Percentiles rank a stretch among this genome's conserved stretches.
Evolutionary conservation across 352 stramenopile genomes (phyloP).

Genomic region (Globisporangium camurandrum): DNA sequence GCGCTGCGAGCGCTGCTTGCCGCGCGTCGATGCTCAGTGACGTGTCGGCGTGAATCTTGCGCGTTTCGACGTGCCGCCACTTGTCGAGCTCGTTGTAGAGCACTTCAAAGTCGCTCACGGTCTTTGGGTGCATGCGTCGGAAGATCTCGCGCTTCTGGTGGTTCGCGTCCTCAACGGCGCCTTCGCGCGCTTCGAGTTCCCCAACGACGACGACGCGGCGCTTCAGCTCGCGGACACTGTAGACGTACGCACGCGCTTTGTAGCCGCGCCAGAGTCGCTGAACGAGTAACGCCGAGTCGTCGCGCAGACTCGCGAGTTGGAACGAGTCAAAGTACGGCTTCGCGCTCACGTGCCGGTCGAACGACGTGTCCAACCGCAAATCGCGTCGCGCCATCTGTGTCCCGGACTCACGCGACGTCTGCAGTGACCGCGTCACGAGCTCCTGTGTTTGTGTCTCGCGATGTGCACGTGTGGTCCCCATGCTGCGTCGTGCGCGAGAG

Average conservation of each 20-base stretch:
- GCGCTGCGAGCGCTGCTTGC: conserved; percentile 41
- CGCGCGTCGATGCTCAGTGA: conserved; percentile 21
- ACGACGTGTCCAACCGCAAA: conserved; percentile 53
- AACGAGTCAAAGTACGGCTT: conserved; percentile 88
- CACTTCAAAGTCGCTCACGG: conserved; percentile 80
- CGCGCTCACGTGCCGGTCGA: conserved; percentile 52
- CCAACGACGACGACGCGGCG: conserved; percentile 19
- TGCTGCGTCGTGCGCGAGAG: conserved; percentile 32
- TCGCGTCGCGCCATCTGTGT: conserved; percentile 87
- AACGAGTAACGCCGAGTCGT: conserved; percentile 71
- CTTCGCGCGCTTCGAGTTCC: conserved; percentile 44
- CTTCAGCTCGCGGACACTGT: conserved; percentile 31
- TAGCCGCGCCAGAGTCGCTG: conserved; percentile 89
- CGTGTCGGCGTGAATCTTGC: conserved; percentile 46
- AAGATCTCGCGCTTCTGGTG: conserved; percentile 71
- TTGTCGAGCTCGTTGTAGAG: conserved; percentile 92
- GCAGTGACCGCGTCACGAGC: conserved; percentile 59
- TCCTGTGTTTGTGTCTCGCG: conserved; percentile 88
- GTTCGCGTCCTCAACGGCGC: conserved; percentile 31
- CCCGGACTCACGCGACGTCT: conserved; percentile 85
- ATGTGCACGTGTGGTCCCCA: conserved; percentile 31
- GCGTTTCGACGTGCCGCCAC: conserved; percentile 85
- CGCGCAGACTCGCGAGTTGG: conserved; percentile 74
- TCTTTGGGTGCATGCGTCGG: conserved; percentile 85
- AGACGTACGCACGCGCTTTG: conserved; percentile 42